phyloP scores from a whole-genome alignment of 306 rosid species.

The Dicorynia guianensis region DNA sequence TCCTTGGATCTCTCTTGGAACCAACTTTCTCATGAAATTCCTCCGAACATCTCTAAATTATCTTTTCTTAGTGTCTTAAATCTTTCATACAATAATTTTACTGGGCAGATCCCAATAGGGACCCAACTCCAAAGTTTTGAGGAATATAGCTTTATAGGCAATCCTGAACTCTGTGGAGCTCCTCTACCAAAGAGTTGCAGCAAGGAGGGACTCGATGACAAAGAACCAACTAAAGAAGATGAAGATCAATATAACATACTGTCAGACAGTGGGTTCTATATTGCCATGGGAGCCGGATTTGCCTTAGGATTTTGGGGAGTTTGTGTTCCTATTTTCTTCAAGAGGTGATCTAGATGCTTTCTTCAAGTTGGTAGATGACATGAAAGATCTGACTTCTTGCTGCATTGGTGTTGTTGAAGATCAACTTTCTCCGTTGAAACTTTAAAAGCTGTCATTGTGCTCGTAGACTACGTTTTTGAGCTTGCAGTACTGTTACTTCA shows the following conservation, averaged over 20 bases:
- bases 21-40: conserved; percentile 28
- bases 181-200: conserved; percentile 24
- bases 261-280: too few relatives aligned
- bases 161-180: conserved; percentile 40
- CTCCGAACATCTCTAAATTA: not conserved
- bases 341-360: too few relatives aligned
- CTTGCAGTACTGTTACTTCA: too few relatives aligned
- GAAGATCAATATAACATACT: not conserved
- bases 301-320: too few relatives aligned
- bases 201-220: not conserved
- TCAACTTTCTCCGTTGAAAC: too few relatives aligned
- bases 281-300: too few relatives aligned
- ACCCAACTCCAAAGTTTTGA: conserved; percentile 41
- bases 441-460: too few relatives aligned
- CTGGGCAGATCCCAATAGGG: conserved; percentile 45
- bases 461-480: too few relatives aligned
- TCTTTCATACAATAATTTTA: conserved; percentile 47
- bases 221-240: not conserved
- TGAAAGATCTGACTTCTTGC: too few relatives aligned
- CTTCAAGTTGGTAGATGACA: too few relatives aligned
- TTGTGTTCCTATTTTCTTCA: too few relatives aligned
- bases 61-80: conserved; percentile 40
- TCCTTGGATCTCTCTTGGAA: conserved; percentile 40
- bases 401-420: too few relatives aligned
- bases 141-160: conserved; percentile 31